Conservation (phyloP, 2,329 filamentous ascomycete genomes). For the Colletotrichum gigasporum region DNA sequence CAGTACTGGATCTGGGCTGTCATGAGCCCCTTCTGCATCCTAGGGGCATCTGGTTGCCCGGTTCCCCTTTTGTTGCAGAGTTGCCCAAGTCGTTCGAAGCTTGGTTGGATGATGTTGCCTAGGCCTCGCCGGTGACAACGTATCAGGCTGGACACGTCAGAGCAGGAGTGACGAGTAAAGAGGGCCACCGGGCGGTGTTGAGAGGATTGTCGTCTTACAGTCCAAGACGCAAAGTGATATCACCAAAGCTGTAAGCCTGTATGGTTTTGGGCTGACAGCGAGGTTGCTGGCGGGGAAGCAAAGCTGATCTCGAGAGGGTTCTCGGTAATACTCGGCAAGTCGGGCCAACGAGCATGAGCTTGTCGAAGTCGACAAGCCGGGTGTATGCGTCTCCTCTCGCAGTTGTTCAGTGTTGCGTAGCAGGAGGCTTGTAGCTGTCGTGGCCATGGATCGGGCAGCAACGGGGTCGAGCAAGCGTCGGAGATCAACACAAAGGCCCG, state of each 20-base stretch:
- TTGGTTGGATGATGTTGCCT: background rate
- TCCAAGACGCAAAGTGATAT: background rate
- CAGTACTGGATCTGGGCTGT: background rate
- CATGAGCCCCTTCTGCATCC: background rate
- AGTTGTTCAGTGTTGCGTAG: background rate
- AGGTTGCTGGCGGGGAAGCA: background rate
- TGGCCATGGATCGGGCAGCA: background rate
- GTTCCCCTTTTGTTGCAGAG: background rate
- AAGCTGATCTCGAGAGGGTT: background rate
- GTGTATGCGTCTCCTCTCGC: background rate
- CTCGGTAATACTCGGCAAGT: slow-evolving; percentile 3
- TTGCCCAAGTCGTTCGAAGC: background rate
- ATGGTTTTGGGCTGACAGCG: background rate
- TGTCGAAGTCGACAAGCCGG: background rate
- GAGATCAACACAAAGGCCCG: background rate
- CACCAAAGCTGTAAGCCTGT: background rate
- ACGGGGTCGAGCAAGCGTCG: background rate
- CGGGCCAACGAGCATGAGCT: background rate
- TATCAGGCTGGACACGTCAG: slow-evolving; percentile 15
- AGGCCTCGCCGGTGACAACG: background rate
- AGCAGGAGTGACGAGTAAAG: slow-evolving; percentile 11
- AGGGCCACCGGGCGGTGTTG: background rate
- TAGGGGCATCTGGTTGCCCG: background rate
- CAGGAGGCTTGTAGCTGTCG: background rate
- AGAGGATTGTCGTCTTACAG: background rate